Base-by-base conservation (phyloP, 805 yeast species). In the Barnettozyma populi region DNA sequence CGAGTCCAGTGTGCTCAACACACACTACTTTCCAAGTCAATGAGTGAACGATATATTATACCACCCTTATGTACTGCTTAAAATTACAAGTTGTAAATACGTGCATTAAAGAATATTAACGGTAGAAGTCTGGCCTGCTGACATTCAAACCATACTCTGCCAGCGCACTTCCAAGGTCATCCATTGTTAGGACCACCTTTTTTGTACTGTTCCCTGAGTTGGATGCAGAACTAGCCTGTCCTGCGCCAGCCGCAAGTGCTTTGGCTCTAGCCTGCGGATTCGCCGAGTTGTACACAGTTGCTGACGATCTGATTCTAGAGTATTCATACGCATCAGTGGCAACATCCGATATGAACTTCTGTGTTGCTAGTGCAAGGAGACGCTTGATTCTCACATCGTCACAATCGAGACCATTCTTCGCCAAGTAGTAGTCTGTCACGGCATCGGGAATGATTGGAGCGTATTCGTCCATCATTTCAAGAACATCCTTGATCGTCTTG, bases 311-410 rank as follows among this genome's bases (percentile, higher is more conserved):
- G 55, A 94, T 94, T 51, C 98, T 73, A 8, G 96, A 86, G 62
- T 89, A 90, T 63, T 94, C 99, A 63, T 89, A 94, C 0, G 99
- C 97, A 62, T 94, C 98, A 14, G 90, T 88, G 1, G 99, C 97
- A 27, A 94, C 83, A 63, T 94, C 99, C 51, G 90, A 81, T 24
- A 94, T 78, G 64, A 94, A 94, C 62, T 94, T 94, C 61, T 95
- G 99, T 0, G 99, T 94, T 1, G 99, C 98, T 48, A 94, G 71
- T 0, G 98, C 97, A 43, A 94, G 71, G 34, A 94, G 70, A 46
- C 98, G 74, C 64, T 49, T 49, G 20, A 86, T 80, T 49, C 90
- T 76, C 13, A 79, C 69, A 62, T 92, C 96, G 36, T 84, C 74
- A 24, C 94, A 80, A 49, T 83, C 84, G 57, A 94, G 82, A 36